Evolutionary conservation across 306 rosid genomes (phyloP).

Genomic region (Phaseolus lunatus): DNA sequence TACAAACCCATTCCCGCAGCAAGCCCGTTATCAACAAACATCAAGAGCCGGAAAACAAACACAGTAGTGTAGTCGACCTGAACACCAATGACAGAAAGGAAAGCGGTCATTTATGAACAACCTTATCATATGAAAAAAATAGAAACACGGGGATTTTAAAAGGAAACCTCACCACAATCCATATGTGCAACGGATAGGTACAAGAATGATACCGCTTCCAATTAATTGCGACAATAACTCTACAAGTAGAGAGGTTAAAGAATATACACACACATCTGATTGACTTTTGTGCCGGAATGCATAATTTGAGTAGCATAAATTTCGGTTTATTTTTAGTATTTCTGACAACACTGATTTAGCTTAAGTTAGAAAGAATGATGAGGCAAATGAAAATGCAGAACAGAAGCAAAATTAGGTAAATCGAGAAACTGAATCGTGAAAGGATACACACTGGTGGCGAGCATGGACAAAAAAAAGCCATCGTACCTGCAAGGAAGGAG

Average conservation of each 20-base stretch:
- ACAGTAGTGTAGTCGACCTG: slow-evolving; percentile 95
- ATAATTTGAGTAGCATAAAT: neutral
- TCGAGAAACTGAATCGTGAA: slow-evolving; percentile 40
- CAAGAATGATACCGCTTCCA: slow-evolving; percentile 90
- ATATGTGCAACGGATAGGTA: slow-evolving; percentile 86
- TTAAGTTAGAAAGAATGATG: neutral
- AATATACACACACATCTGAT: slow-evolving; percentile 32
- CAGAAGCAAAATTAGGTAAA: neutral
- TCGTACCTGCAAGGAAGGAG: slow-evolving; percentile 75
- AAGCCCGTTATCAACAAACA: slow-evolving; percentile 97
- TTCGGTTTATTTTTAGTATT: neutral
- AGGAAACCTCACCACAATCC: slow-evolving; percentile 84
- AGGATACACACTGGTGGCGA: slow-evolving; percentile 99
- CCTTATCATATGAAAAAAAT: neutral
- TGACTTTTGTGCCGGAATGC: neutral
- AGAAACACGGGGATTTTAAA: slow-evolving; percentile 1
- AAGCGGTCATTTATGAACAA: neutral
- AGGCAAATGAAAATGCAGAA: slow-evolving; percentile 28
- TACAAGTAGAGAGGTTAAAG: slow-evolving; percentile 50
- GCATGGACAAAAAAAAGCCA: slow-evolving; percentile 97
- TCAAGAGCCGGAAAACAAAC: slow-evolving; percentile 90
- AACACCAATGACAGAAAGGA: neutral
- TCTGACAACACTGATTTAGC: neutral
- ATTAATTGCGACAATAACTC: slow-evolving; percentile 88
- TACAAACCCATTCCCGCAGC: slow-evolving; percentile 99